Percentiles rank a stretch among this genome's conserved stretches.
Conservation (phyloP, 2,329 filamentous ascomycete species). For the Aaosphaeria pasadenensis region DNA sequence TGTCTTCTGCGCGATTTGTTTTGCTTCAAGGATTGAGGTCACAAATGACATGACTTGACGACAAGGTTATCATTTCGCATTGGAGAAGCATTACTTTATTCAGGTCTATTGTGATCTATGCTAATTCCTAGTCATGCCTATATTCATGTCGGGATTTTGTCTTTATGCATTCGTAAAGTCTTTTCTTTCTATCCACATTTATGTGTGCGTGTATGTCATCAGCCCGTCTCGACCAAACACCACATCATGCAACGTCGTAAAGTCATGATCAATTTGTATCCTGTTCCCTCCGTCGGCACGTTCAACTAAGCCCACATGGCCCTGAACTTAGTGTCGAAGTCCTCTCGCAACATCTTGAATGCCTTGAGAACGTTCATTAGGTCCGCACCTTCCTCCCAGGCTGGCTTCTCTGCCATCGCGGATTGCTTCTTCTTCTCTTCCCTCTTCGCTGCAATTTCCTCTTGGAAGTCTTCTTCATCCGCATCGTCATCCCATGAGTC, state of each 20-base stretch:
- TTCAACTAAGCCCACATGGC: slow-evolving; percentile 54
- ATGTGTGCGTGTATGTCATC: too few species aligned
- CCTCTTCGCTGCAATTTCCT: slow-evolving; percentile 24
- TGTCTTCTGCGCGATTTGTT: too few species aligned
- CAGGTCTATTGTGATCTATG: too few species aligned
- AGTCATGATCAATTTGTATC: neutral
- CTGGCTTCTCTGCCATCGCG: slow-evolving; percentile 19
- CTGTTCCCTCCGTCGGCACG: neutral
- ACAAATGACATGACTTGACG: neutral
- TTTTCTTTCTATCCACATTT: too few species aligned
- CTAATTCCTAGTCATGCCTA: too few species aligned
- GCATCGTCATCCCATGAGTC: slow-evolving; percentile 41
- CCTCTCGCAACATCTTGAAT: slow-evolving; percentile 55
- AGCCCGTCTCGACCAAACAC: neutral
- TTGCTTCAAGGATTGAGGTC: too few species aligned
- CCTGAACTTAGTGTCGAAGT: slow-evolving; percentile 64
- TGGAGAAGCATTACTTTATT: neutral
- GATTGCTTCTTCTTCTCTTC: slow-evolving; percentile 18
- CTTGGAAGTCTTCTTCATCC: slow-evolving; percentile 36
- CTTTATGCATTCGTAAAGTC: too few species aligned
- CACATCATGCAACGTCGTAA: neutral
- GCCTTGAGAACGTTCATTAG: slow-evolving; percentile 58
- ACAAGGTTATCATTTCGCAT: neutral
- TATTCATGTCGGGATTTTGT: too few species aligned
- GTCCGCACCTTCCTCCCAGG: slow-evolving; percentile 46